These are phyloP conservation scores for Arabidopsis hybrid DNA, from an alignment of 441 rosid genomes.

Conservation along the genomic window DNA sequence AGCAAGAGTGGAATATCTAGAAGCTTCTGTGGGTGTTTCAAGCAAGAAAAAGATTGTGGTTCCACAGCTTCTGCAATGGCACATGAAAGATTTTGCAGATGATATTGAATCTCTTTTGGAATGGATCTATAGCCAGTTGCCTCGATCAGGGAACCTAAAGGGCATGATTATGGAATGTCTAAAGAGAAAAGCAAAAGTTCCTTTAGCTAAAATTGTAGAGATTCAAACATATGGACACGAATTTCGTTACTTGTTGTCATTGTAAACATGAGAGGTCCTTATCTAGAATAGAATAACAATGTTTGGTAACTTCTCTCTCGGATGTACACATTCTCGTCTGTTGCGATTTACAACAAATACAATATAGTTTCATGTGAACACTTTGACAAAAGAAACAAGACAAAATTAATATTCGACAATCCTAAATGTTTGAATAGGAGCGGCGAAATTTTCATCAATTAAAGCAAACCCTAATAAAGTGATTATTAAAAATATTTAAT, in stretches of 20 bases:
- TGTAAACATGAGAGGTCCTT: slow-evolving; percentile 30
- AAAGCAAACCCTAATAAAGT: slow-evolving; percentile 16
- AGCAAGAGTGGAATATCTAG: slow-evolving; percentile 79
- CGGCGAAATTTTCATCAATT: background rate
- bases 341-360: background rate
- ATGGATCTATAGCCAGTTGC: slow-evolving; percentile 91
- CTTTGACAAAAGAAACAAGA: background rate
- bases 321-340: slow-evolving; percentile 5
- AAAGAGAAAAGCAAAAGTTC: slow-evolving; percentile 59
- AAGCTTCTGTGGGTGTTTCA: slow-evolving; percentile 79
- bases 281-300: background rate
- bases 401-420: background rate
- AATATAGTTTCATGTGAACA: background rate
- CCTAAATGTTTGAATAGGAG: background rate
- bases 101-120: slow-evolving; percentile 78
- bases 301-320: slow-evolving; percentile 16
- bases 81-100: slow-evolving; percentile 92
- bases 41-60: slow-evolving; percentile 81
- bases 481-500: background rate
- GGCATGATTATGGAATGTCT: slow-evolving; percentile 78
- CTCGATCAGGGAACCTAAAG: slow-evolving; percentile 66
- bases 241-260: slow-evolving; percentile 75
- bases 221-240: slow-evolving; percentile 80
- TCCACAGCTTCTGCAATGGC: slow-evolving; percentile 89
- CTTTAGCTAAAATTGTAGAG: slow-evolving; percentile 60